Evolutionary conservation across 805 yeast species (phyloP), one percentile per base, ranked within the genome.

Genomic region (Candida ovalis): DNA sequence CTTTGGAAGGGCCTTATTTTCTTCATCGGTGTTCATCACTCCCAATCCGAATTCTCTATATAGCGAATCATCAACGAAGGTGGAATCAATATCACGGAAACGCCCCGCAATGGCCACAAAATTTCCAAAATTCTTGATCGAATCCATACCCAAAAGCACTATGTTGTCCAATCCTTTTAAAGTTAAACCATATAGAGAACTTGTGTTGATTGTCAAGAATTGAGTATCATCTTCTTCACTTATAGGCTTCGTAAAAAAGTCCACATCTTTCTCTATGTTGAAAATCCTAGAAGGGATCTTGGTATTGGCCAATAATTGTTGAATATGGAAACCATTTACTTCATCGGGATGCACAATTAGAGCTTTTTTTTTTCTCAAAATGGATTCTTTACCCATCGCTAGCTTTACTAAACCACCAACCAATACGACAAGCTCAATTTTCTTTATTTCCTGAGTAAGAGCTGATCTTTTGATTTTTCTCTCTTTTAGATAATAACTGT

Each of bases 81-180:
- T 66, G 1, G 46, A 25, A 30, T 38, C 38, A 4, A 7, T 1
- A 41, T 46, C 41, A 36, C 71, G 55, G 46, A 63, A 55, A 36
- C 69, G 52, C 3, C 69, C 66, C 0, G 57, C 52, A 1, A 68
- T 41, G 18, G 51, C 49, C 2, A 58, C 55, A 39, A 69, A 55
- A 9, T 51, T 46, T 1, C 55, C 41, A 3, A 48, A 25, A 37
- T 53, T 60, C 42, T 59, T 55, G 8, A 69, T 52, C 1, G 67
- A 48, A 44, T 69, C 70, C 8, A 63, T 46, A 2, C 73, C 73
- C 5, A 68, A 50, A 21, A 63, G 50, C 15, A 69, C 45, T 1
- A 64, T 53, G 6, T 56, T 49, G 9, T 57, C 47, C n/a, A 67
- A 48, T 2, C 60, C 60, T 27, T 58, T 52, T 43, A 68, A 57